Percentiles rank a stretch among this genome's conserved stretches.
Evolutionary conservation across 768 basidiomycete species (phyloP).

Genomic region (Favolaschia claudopus): DNA sequence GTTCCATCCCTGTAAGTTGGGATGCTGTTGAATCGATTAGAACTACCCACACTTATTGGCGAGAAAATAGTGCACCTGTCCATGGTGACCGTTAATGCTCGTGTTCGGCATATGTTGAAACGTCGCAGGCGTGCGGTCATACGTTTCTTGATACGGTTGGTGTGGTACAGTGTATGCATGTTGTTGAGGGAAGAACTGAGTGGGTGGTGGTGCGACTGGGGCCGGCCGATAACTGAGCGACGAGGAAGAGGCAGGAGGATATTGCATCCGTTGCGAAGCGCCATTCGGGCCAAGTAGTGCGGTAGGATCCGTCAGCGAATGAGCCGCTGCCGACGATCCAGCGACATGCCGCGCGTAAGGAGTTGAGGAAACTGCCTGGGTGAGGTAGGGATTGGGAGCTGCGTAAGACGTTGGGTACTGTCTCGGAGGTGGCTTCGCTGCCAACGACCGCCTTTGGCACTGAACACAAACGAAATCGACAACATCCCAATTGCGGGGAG

Average conservation of each 20-base stretch:
- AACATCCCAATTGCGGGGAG: slow-evolving; percentile 82
- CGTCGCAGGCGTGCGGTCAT: neutral
- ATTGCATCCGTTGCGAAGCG: no score
- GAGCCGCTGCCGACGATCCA: neutral
- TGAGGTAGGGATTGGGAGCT: neutral
- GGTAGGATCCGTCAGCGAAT: no score
- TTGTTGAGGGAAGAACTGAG: neutral
- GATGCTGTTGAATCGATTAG: neutral
- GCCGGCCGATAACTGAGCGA: no score
- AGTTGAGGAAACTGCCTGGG: neutral
- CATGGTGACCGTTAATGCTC: slow-evolving; percentile 7
- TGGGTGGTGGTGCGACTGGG: no score
- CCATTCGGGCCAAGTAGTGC: no score
- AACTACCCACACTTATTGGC: neutral
- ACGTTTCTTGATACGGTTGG: neutral
- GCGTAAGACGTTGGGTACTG: neutral
- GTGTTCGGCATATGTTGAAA: slow-evolving; percentile 15
- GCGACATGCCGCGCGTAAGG: slow-evolving; percentile 8
- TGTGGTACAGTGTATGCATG: neutral
- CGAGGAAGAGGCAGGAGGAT: no score
- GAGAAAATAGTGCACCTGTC: neutral
- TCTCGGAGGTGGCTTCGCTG: slow-evolving; percentile 8
- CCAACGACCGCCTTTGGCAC: slow-evolving; percentile 48
- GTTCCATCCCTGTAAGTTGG: slow-evolving; percentile 10
- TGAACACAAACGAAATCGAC: slow-evolving; percentile 81